Conservation (phyloP, 2,329 filamentous ascomycete species). For the Cladosporium sp. region DNA sequence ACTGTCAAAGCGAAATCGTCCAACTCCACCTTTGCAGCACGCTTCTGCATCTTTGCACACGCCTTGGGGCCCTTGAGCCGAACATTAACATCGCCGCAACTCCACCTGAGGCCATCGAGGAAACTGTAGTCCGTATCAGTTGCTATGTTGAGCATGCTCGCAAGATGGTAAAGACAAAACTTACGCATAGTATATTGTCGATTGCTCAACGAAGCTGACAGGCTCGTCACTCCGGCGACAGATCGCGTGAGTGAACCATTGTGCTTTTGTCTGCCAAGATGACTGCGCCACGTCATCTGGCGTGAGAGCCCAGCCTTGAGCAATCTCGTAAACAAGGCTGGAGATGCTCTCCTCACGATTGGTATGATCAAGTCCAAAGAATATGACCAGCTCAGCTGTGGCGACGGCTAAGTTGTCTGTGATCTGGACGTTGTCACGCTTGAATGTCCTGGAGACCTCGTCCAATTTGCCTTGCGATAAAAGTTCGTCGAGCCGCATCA, state of each 20-base stretch:
- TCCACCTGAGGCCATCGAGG: background rate
- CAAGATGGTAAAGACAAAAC: background rate
- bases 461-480: background rate
- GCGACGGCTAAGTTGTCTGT: background rate
- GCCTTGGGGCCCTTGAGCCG: background rate
- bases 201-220: background rate
- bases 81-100: background rate
- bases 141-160: no score
- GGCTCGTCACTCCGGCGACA: background rate
- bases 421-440: background rate
- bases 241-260: background rate
- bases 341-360: background rate
- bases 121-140: background rate
- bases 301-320: background rate
- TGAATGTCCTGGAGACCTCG: background rate
- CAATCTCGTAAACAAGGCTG: background rate
- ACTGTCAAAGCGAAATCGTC: background rate
- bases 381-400: background rate
- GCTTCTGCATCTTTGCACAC: background rate
- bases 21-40: background rate
- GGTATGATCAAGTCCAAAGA: background rate
- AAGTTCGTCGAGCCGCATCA: background rate
- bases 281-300: background rate
- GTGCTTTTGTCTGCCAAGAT: background rate
- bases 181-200: background rate